phyloP scores from a whole-genome alignment of 371 early-diverging fungal species.

The Haplosporangium sp. region DNA sequence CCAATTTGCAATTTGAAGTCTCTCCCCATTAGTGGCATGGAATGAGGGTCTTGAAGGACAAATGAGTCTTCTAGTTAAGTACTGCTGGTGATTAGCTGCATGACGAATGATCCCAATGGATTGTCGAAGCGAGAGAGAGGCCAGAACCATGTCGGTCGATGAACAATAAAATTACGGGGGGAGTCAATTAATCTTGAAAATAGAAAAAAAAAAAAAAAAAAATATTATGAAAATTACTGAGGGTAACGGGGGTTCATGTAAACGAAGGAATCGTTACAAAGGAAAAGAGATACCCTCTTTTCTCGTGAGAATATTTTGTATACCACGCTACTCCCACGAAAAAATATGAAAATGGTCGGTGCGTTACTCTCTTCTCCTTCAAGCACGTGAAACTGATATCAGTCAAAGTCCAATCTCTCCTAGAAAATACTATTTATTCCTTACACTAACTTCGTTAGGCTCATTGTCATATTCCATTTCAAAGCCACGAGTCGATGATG shows the following conservation, averaged over 20 bases:
- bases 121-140: conserved; percentile 7
- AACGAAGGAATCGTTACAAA: no score
- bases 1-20: neutral
- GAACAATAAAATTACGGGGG: neutral
- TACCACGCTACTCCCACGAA: no score
- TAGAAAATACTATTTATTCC: conserved; percentile 14
- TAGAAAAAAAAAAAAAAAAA: neutral
- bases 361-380: neutral
- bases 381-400: no score
- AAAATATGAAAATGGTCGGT: neutral
- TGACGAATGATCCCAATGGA: neutral
- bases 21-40: no score
- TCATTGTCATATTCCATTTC: conserved; percentile 11
- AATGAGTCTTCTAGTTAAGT: neutral
- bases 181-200: neutral
- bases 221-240: neutral
- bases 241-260: no score
- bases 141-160: conserved; percentile 3
- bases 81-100: neutral
- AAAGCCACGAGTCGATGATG: neutral
- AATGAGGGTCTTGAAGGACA: neutral
- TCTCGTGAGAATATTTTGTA: no score
- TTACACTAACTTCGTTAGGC: conserved; percentile 6
- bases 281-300: no score
- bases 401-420: neutral